Conservation (phyloP, 495 filamentous ascomycete genomes). For the Delitschia confertaspora region DNA sequence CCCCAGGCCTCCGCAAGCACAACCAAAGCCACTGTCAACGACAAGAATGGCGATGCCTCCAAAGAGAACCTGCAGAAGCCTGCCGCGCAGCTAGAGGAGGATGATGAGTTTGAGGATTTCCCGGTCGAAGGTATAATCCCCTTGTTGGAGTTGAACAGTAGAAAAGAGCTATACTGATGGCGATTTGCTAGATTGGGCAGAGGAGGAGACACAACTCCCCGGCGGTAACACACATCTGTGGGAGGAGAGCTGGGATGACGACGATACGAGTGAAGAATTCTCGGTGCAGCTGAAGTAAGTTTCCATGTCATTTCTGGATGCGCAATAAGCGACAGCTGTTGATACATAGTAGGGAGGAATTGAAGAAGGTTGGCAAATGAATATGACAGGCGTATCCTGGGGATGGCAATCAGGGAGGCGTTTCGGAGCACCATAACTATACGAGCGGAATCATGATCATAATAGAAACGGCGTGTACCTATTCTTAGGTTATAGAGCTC, state of each 20-base stretch:
- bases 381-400: constrained; percentile 31
- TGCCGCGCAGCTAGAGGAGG: constrained; percentile 73
- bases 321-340: background rate
- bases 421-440: too few relatives aligned
- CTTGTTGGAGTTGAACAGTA: background rate
- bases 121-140: constrained; percentile 75
- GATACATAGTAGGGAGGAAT: constrained; percentile 63
- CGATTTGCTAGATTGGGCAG: constrained; percentile 62
- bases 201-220: constrained; percentile 76
- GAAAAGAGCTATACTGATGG: constrained; percentile 15
- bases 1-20: constrained; percentile 27
- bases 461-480: background rate
- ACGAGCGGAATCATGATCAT: background rate
- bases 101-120: constrained; percentile 99
- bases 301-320: background rate
- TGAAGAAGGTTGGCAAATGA: constrained; percentile 84
- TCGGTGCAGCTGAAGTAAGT: constrained; percentile 87
- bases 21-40: constrained; percentile 27
- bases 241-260: constrained; percentile 99
- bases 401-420: background rate
- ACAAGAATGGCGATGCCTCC: constrained; percentile 39
- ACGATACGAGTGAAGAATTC: constrained; percentile 95
- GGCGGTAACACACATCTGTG: constrained; percentile 71
- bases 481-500: background rate
- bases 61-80: constrained; percentile 43